Evolutionary conservation across 2,329 filamentous ascomycete genomes (phyloP), one percentile per base, ranked within the genome.

Genomic region (Monilinia vaccinii-corymbosi): DNA sequence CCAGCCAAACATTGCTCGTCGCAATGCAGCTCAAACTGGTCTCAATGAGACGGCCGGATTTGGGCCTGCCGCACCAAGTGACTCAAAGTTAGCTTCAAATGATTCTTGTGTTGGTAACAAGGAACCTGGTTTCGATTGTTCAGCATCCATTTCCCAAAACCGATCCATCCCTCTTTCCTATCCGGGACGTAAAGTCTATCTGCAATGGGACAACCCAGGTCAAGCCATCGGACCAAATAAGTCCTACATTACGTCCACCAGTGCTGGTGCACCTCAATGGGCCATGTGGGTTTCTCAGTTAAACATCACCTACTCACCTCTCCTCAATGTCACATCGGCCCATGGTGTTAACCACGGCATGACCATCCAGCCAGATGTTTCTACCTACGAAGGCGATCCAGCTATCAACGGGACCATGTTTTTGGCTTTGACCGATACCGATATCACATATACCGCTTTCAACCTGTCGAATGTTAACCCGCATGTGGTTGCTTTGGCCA

Each of bases 371-470:
- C 90, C 89, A 0, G 81, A 87, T 65, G 76, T 81, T 8, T 80
- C 82, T 42, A 87, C 88, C 0, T 94, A 80, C 69, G 77, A 80
- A 61, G 82, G 83, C n/a, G 64, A 65, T 44, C 63, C 65, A 0
- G 81, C 82, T 1, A 78, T 88, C 55, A 94, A 94, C 65, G 87
- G 82, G 0, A 94, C 90, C 4, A 87, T 91, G 74, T 94, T 93
- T 70, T 75, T 95, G 50, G 87, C 84, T 0, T 70, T 96, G 13
- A 93, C 89, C 0, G 89, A 93, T 67, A 70, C 72, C 0, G 80
- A 91, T 64, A 65, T 85, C 0, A 84, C 77, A 62, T 78, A 92
- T 3, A 92, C 89, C 9, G 86, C 89, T 0, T 93, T 89, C 73
- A 94, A 94, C 70, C 61, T 93, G 61, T 81, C 77, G 28, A 78